Conservation (phyloP, 495 filamentous ascomycete species). For the Annulohypoxylon stygium region DNA sequence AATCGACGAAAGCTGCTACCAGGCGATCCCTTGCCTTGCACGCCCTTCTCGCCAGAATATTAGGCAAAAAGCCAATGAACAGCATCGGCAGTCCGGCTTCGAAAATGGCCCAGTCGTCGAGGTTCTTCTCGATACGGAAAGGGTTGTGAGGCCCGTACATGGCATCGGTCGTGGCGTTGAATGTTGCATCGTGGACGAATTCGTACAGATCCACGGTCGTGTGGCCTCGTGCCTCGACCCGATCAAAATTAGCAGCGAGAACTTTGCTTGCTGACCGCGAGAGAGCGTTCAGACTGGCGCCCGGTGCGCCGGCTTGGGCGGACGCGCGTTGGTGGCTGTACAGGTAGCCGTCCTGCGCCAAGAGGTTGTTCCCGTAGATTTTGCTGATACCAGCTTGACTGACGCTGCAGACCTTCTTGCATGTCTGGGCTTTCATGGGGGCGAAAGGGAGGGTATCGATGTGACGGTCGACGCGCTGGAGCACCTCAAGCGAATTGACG, state of each 20-base stretch:
- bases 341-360: constrained; percentile 13
- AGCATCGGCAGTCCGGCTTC: constrained; percentile 9
- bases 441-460: constrained; percentile 16
- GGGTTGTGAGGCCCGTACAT: constrained; percentile 11
- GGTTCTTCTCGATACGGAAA: constrained; percentile 11
- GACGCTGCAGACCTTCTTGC: constrained; percentile 8
- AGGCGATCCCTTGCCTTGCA: constrained; percentile 10
- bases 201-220: constrained; percentile 7
- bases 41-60: constrained; percentile 3
- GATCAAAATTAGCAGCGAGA: constrained; percentile 6
- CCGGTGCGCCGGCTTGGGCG: constrained; percentile 10
- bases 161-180: constrained; percentile 11
- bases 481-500: constrained; percentile 13
- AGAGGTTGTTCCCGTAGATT: constrained; percentile 9
- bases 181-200: constrained; percentile 14
- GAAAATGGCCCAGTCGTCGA: constrained; percentile 9
- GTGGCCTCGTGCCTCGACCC: constrained; percentile 9
- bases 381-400: constrained; percentile 13
- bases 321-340: constrained; percentile 11
- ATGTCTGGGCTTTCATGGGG: constrained; percentile 12
- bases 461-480: constrained; percentile 12
- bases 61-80: constrained; percentile 8
- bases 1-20: constrained; percentile 8
- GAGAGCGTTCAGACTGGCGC: constrained; percentile 9
- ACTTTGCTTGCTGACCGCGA: constrained; percentile 3